phyloP scores from a whole-genome alignment of 352 stramenopile genomes.

The Phytopythium ostracodes region DNA sequence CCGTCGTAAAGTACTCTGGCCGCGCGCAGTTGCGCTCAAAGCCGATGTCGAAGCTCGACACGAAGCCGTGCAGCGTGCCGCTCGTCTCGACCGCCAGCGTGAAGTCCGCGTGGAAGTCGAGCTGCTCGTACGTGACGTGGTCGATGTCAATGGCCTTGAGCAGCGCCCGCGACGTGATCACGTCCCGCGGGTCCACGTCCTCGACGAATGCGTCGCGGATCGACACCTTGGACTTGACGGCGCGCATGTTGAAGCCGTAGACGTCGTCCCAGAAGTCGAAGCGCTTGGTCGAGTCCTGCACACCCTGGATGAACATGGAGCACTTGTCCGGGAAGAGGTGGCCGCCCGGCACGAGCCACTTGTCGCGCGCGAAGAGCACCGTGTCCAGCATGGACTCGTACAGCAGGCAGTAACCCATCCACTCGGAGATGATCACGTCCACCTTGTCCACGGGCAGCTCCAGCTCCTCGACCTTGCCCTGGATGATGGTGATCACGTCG shows the following conservation, averaged over 20 bases:
- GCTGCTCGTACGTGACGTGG: slow-evolving; percentile 89
- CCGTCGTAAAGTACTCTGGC: slow-evolving; percentile 95
- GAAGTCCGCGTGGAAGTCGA: slow-evolving; percentile 93
- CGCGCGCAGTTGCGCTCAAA: slow-evolving; percentile 92
- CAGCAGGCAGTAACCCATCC: slow-evolving; percentile 98
- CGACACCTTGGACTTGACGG: slow-evolving; percentile 93
- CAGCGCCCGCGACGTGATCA: slow-evolving; percentile 88
- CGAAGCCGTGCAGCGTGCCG: slow-evolving; percentile 93
- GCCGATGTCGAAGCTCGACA: slow-evolving; percentile 97
- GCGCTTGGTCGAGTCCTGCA: slow-evolving; percentile 62
- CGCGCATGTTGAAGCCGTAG: slow-evolving; percentile 98
- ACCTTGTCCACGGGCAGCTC: slow-evolving; percentile 92
- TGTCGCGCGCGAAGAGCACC: slow-evolving; percentile 95
- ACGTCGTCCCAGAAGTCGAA: slow-evolving; percentile 96
- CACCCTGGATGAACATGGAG: slow-evolving; percentile 91
- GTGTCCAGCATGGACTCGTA: slow-evolving; percentile 99
- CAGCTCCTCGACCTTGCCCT: slow-evolving; percentile 94
- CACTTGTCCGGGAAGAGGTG: slow-evolving; percentile 97
- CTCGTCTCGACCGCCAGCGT: slow-evolving; percentile 79
- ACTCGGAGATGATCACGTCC: slow-evolving; percentile 98
- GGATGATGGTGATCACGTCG: slow-evolving; percentile 91
- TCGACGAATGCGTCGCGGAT: slow-evolving; percentile 96
- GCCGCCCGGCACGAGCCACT: slow-evolving; percentile 93
- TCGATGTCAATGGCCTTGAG: slow-evolving; percentile 88
- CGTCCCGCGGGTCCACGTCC: slow-evolving; percentile 84